Evolutionary conservation across 306 rosid species (phyloP), one percentile per base, ranked within the genome.

Genomic region (Acacia melanoxylon): DNA sequence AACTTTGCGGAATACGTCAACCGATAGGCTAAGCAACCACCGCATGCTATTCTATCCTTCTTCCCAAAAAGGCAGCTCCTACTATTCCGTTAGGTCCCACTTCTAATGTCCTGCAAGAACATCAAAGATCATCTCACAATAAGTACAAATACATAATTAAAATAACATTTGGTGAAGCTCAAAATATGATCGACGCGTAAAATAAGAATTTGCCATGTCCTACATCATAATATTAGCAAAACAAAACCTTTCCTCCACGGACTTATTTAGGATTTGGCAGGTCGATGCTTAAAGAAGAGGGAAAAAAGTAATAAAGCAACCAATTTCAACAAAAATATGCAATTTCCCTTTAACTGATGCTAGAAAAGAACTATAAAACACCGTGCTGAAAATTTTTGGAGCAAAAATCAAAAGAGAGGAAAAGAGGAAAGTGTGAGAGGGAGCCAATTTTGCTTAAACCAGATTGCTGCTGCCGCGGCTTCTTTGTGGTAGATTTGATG

Each of bases 11-110:
- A n/a, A n/a, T n/a, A n/a, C n/a, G n/a, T n/a, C n/a, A n/a, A n/a
- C n/a, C n/a, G n/a, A n/a, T n/a, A n/a, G n/a, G n/a, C n/a, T n/a
- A 76, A 92, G 80, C 91, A 89, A 90, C 99, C 98, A 93, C 97
- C 91, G 92, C 99, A 96, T 96, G 90, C 97, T 96, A 93, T 67
- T 93, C 86, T 51, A 74, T 80, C 59, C 90, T 86, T 85, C 86
- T 86, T 92, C 91, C 93, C 31, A 75, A 69, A 68, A 41, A 78
- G 83, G 84, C 27, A 70, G 75, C 83, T 86, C 61, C 37, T 77
- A 83, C 84, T 86, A 69, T 13, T 44, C 68, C 68, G 22, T 74
- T 83, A 27, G 14, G 14, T 25, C 75, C 49, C 37, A 68, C 59
- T 5, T 40, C 61, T 27, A 42, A 58, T 25, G 49, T 68, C 89